Percentiles rank a stretch among this genome's conserved stretches.
phyloP scores from a whole-genome alignment of 495 filamentous ascomycete genomes.

The Penicillium subrubescens region DNA sequence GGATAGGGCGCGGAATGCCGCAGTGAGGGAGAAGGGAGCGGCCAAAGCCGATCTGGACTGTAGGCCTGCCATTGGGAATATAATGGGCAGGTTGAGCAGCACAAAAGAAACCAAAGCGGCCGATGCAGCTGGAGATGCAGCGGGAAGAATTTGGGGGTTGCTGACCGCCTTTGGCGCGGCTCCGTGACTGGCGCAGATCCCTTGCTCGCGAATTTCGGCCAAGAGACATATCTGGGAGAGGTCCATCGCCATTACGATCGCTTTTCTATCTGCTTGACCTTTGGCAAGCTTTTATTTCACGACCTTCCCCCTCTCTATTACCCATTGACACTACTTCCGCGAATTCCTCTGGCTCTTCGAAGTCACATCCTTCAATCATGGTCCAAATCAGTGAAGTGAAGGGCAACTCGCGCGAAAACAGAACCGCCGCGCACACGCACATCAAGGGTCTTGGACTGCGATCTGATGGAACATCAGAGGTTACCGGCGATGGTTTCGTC shows the following conservation, averaged over 20 bases:
- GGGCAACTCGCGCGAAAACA: slow-evolving; percentile 90
- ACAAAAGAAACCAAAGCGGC: not conserved
- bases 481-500: slow-evolving; percentile 76
- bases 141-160: slow-evolving; percentile 42
- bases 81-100: slow-evolving; percentile 3
- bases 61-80: slow-evolving; percentile 36
- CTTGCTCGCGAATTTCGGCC: slow-evolving; percentile 43
- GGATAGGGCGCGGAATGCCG: slow-evolving; percentile 47
- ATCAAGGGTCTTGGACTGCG: slow-evolving; percentile 91
- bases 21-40: slow-evolving; percentile 40
- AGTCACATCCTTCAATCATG: slow-evolving; percentile 56
- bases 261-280: slow-evolving; percentile 16
- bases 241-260: slow-evolving; percentile 19
- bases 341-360: slow-evolving; percentile 23
- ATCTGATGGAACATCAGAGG: slow-evolving; percentile 78
- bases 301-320: not conserved
- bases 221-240: slow-evolving; percentile 27
- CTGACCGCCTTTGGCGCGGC: slow-evolving; percentile 44
- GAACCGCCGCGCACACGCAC: slow-evolving; percentile 94
- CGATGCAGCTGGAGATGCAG: slow-evolving; percentile 11
- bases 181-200: slow-evolving; percentile 36
- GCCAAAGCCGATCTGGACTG: slow-evolving; percentile 35
- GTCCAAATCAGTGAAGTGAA: slow-evolving; percentile 96
- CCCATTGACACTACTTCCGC: slow-evolving; percentile 4
- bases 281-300: slow-evolving; percentile 11